A percentile compares a stretch with the other conserved stretches of the same genome.
These are phyloP conservation scores for Colletotrichum euphorbiae DNA, from an alignment of 2,329 filamentous ascomycete species.

Conservation along the genomic window DNA sequence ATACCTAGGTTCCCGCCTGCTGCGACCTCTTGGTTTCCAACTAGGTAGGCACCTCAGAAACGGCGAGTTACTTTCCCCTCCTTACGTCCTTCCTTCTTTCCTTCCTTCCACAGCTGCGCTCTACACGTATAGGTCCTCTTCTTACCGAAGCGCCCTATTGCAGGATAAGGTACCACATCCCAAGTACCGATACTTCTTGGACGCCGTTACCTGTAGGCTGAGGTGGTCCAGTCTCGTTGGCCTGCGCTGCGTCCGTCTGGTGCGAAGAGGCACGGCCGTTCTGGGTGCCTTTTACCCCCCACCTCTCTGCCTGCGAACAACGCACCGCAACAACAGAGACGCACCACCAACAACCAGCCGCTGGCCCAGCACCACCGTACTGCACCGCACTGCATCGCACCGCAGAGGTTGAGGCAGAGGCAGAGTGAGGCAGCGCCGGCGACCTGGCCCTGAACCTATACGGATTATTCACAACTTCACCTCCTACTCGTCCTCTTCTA, in stretches of 20 bases:
- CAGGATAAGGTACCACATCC: background rate
- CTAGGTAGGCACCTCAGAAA: background rate
- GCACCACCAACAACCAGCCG: conserved; percentile 7
- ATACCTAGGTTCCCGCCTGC: too few species aligned
- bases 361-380: conserved; percentile 11
- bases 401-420: conserved; percentile 23
- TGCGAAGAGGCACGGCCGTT: conserved; percentile 24
- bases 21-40: too few species aligned
- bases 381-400: background rate
- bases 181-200: conserved; percentile 21
- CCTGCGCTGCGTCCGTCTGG: conserved; percentile 21
- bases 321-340: conserved; percentile 8
- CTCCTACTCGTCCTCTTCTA: conserved; percentile 21
- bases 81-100: too few species aligned
- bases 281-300: conserved; percentile 20
- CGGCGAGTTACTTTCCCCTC: background rate
- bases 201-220: conserved; percentile 21
- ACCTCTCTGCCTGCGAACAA: conserved; percentile 8
- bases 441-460: conserved; percentile 23
- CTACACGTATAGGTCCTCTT: conserved; percentile 2
- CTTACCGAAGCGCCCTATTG: conserved; percentile 20
- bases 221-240: conserved; percentile 27
- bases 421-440: conserved; percentile 25
- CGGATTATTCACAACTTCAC: conserved; percentile 39
- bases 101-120: background rate